Base-by-base conservation (phyloP, 495 filamentous ascomycete species). In the Penicillium daleae region DNA sequence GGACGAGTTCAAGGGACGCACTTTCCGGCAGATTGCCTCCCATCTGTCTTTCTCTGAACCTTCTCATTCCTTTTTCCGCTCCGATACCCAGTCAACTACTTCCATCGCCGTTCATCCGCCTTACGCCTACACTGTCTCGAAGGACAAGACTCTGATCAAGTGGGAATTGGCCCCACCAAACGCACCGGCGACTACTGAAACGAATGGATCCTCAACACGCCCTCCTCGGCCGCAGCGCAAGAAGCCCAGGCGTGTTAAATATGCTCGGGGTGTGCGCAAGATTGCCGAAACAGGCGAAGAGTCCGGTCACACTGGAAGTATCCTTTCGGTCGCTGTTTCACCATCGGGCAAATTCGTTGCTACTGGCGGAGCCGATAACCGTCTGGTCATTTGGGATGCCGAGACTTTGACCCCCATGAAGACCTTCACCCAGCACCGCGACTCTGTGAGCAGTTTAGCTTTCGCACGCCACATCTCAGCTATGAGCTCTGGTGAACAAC, bases 391-490 rank as follows among this genome's bases (percentile, higher is more conserved):
- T 60, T 97, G 93, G 91, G 85, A 93, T 68, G 88, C 92, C 15
- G 82, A 82, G 42, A 89, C 85, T 1, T 82, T 99, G 33, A 90
- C 84, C 27, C 90, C 92, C 3, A 70, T 92, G 61, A 88, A 87
- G 66, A 89, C 94, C 3, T 97, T 98, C 69, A 86, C 85, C n/a
- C 92, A 97, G 54, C 95, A 99, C 74, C 88, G 96, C 40, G 93
- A 93, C 68, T 84, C 91, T 17, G 87, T 99, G 56, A 93, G 90
- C 22, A 87, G 87, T 15, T 81, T 99, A 24, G 86, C 89, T 0
- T 99, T 99, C 71, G 87, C 92, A 48, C 82, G 90, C 56, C 92
- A 93, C 44, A 94, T 94, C 37, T 79, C 79, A 17, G 71, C 69
- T 15, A 80, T 79, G 71, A 81, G 74, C 59, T 81, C 78, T 1